Evolutionary conservation across 106 monocot species (phyloP), one percentile per base, ranked within the genome.

Genomic region (Allium sativum): DNA sequence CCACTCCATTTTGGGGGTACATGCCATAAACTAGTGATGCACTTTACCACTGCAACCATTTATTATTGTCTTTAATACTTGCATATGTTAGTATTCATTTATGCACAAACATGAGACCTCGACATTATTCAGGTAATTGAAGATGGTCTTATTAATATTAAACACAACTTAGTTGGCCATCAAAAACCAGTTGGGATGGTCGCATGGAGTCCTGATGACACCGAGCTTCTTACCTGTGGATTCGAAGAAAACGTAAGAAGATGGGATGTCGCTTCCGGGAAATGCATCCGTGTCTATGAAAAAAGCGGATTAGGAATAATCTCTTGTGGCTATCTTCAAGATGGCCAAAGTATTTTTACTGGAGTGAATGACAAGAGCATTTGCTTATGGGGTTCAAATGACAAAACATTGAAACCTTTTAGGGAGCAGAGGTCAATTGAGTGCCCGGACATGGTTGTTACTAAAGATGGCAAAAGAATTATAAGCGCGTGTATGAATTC

Each of bases 141-240:
- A 31, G 31, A 31, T 31, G 90, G 80, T 7, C 54, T 65, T 56
- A 20, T 94, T 9, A 69, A 58, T 15, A 10, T 90, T 43, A 95
- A 78, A 66, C 94, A 90, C 72, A 83, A 19, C 56, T 63, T 95
- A 57, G 70, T 4, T 18, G 94, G 90, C n/a, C 94, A 95, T 57
- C 64, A 74, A 46, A 83, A 73, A 48, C 74, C 89, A 50, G 90
- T 95, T 11, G 47, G 81, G 43, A 90, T 90, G 90, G 86, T 90
- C 62, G 70, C 90, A 8, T 95, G 89, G 89, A 90, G 81, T 44
- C 83, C 90, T 70, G 86, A 90, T 64, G 84, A 95, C 61, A n/a
- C 31, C 15, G 76, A 86, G 70, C 81, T 95, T 59, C 79, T 95
- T 42, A 86, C 94, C 52, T 95, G 94, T 50, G 90, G 94, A 60